phyloP scores from a whole-genome alignment of 2,329 filamentous ascomycete genomes.

The Sordariomycetes sp. region DNA sequence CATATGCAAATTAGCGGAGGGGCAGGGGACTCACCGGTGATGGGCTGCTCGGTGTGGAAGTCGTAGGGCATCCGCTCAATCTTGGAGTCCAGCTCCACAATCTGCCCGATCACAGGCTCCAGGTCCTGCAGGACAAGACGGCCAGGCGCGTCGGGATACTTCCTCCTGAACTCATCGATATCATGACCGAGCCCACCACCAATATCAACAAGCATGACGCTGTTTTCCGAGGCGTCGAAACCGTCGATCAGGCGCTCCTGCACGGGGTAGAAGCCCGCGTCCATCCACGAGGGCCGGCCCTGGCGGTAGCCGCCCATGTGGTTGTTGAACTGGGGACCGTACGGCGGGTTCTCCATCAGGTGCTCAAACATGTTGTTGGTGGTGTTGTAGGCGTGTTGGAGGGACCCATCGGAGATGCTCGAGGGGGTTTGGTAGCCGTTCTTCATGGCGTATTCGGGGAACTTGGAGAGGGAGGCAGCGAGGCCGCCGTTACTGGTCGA shows the following conservation, averaged over 20 bases:
- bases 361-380: conserved; percentile 19
- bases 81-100: conserved; percentile 13
- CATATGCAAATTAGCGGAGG: no score
- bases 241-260: conserved; percentile 16
- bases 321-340: conserved; percentile 20
- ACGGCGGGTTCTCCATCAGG: conserved; percentile 12
- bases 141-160: conserved; percentile 19
- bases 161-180: conserved; percentile 15
- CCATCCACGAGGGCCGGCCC: conserved; percentile 20
- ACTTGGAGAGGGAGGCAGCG: conserved; percentile 8
- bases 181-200: conserved; percentile 21
- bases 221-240: conserved; percentile 12
- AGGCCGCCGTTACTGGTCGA: background rate
- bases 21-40: conserved; percentile 14
- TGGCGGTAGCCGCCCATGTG: conserved; percentile 21
- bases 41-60: conserved; percentile 15
- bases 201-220: conserved; percentile 18
- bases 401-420: conserved; percentile 13
- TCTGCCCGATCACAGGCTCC: conserved; percentile 21
- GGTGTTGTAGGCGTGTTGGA: conserved; percentile 19
- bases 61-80: conserved; percentile 20
- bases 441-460: conserved; percentile 16
- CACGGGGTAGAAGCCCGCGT: conserved; percentile 19
- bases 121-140: conserved; percentile 34
- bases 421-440: conserved; percentile 16